phyloP scores from a whole-genome alignment of 805 yeast genomes.

The Ogataea allantospora region DNA sequence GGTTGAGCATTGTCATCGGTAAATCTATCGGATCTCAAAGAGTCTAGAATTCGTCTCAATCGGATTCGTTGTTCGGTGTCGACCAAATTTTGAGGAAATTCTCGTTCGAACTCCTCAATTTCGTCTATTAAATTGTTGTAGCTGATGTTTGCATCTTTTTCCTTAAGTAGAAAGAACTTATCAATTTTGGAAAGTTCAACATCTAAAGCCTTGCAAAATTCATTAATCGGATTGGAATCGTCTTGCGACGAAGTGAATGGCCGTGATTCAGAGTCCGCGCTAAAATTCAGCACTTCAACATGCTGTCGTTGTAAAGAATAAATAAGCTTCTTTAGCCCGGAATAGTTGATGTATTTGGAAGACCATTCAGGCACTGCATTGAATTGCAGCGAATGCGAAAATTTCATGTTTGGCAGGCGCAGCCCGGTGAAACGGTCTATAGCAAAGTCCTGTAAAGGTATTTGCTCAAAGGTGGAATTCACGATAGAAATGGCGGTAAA shows the following conservation, averaged over 20 bases:
- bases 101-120: constrained; percentile 55
- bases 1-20: constrained; percentile 7
- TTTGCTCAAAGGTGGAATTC: constrained; percentile 7
- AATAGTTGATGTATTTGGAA: constrained; percentile 84
- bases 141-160: constrained; percentile 50
- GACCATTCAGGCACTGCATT: constrained; percentile 99
- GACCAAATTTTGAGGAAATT: constrained; percentile 24
- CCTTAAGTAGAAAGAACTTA: constrained; percentile 67
- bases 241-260: constrained; percentile 34
- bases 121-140: constrained; percentile 60
- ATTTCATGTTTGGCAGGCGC: constrained; percentile 62
- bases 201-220: constrained; percentile 73
- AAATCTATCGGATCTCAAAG: constrained; percentile 13
- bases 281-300: constrained; percentile 28
- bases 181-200: constrained; percentile 76
- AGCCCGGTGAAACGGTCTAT: not conserved
- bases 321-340: constrained; percentile 79
- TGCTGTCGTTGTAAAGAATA: constrained; percentile 75
- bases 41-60: constrained; percentile 18
- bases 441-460: constrained; percentile 23
- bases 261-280: constrained; percentile 26
- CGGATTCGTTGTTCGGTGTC: constrained; percentile 18
- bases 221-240: constrained; percentile 47
- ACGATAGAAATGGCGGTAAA: constrained; percentile 2
- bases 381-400: constrained; percentile 90